Base-by-base conservation (phyloP, 2,329 filamentous ascomycete species). In the Fusarium mexicanum region DNA sequence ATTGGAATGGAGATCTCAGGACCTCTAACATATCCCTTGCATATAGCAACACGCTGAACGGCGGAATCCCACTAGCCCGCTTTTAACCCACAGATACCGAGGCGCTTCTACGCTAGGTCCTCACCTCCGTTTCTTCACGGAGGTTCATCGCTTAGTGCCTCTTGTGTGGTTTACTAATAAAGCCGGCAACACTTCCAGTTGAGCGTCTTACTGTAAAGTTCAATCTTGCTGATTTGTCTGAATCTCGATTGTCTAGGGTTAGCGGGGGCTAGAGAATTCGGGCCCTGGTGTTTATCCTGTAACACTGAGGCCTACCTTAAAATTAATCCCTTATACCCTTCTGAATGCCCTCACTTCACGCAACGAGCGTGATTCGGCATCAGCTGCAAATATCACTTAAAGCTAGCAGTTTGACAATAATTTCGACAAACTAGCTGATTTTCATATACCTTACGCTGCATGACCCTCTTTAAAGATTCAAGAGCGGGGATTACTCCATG, bases 1-100 rank as follows among this genome's bases (percentile, higher is more conserved):
- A 6, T 8, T 18, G 6, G 4, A 31, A 22, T 3, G 9, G 22
- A 9, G 29, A 31, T 33, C 11, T 6, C 6, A 50, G 16, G 10
- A 33, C 22, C 16, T n/a, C 5, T 9, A 7, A 5, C 10, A 17
- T 3, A 17, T 33, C 14, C 7, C 47, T 31, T 50, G 2, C 20
- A 17, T 8, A 17, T 17, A 12, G 9, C 10, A 50, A 11, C 14
- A 12, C 3, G 10, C 29, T 7, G 0, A 11, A n/a, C n/a, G 8
- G 10, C 10, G 3, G 47, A n/a, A 17, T 3, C 8, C 5, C 4
- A 12, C 18, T 44, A 26, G 5, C 16, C 14, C 3, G 22, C 16
- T n/a, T 10, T 17, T 48, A 3, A 12, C n/a, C 14, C 2, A 9
- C n/a, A 8, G 1, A 17, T 17, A 11, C 26, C 7, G 2, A 22